Evolutionary conservation across 164 flowering plant genomes (phyloP).

Genomic region (Amborella trichopoda): DNA sequence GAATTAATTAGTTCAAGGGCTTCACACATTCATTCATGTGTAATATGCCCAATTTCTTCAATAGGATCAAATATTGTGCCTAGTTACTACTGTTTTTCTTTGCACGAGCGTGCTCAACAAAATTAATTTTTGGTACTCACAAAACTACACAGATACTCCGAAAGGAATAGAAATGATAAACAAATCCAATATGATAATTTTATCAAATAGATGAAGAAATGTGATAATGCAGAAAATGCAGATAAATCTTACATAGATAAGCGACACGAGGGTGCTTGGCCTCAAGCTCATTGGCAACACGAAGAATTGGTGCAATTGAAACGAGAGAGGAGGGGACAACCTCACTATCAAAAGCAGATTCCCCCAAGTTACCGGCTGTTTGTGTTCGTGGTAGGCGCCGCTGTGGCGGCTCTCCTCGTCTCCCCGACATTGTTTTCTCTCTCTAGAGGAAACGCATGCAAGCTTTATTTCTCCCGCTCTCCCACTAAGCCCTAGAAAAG

Average conservation of each 20-base stretch:
- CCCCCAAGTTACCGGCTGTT: conserved; percentile 57
- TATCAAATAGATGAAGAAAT: too few relatives aligned
- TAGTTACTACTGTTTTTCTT: too few relatives aligned
- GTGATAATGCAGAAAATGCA: neutral
- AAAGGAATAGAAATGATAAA: too few relatives aligned
- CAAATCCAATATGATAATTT: too few relatives aligned
- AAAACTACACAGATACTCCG: too few relatives aligned
- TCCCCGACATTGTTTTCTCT: conserved; percentile 20
- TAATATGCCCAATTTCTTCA: too few relatives aligned
- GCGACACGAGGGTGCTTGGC: conserved; percentile 61
- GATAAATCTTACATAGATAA: conserved; percentile 43
- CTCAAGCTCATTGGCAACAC: conserved; percentile 78
- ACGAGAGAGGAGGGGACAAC: conserved; percentile 59
- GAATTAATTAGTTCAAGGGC: too few relatives aligned
- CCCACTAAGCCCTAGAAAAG: neutral
- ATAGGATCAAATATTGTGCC: too few relatives aligned
- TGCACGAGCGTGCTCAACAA: too few relatives aligned
- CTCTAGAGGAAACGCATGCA: neutral
- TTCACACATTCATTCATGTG: too few relatives aligned
- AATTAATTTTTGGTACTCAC: too few relatives aligned
- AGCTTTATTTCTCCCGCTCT: neutral
- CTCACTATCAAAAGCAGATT: conserved; percentile 59
- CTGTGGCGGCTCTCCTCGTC: conserved; percentile 29
- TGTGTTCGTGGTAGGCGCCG: conserved; percentile 51
- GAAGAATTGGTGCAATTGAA: conserved; percentile 72